phyloP scores from a whole-genome alignment of 1,284 basidiomycete genomes.

The Cryptococcus sp. region DNA sequence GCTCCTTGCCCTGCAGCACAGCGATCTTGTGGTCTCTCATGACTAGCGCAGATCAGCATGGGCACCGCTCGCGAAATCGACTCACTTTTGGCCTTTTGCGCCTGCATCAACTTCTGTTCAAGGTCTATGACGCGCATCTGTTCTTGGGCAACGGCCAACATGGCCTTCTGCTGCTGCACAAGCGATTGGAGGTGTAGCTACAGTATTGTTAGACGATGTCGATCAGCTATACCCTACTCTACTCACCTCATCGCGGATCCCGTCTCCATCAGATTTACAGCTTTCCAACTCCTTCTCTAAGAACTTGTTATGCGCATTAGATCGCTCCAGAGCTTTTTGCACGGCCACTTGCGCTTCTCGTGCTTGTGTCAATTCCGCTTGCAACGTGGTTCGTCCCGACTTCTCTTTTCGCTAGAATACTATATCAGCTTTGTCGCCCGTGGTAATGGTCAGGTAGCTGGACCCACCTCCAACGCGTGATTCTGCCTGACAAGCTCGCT shows the following conservation, averaged over 20 bases:
- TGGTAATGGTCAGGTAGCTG: neutral
- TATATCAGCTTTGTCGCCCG: conserved; percentile 3
- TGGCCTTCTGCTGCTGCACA: conserved; percentile 40
- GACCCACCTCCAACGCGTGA: conserved; percentile 33
- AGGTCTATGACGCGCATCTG: conserved; percentile 42
- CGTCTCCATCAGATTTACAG: conserved; percentile 29
- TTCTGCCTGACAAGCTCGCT: conserved; percentile 41
- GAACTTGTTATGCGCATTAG: conserved; percentile 6
- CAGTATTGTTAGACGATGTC: neutral
- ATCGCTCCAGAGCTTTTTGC: conserved; percentile 28
- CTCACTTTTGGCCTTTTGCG: conserved; percentile 35
- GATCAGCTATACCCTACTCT: neutral
- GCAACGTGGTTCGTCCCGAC: conserved; percentile 17
- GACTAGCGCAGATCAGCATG: conserved; percentile 18
- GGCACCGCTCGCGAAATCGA: neutral
- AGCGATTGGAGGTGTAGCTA: conserved; percentile 40
- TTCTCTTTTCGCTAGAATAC: conserved; percentile 25
- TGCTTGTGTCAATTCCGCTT: conserved; percentile 16
- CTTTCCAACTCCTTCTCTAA: conserved; percentile 16
- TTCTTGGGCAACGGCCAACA: conserved; percentile 42
- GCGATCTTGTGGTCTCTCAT: conserved; percentile 47
- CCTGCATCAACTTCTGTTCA: conserved; percentile 34
- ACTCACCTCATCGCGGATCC: conserved; percentile 45
- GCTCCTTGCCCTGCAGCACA: conserved; percentile 38
- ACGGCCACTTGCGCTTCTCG: conserved; percentile 7